Evolutionary conservation across 108 stramenopile species (phyloP), one percentile per base, ranked within the genome.

Genomic region (Skeletonema costatum): DNA sequence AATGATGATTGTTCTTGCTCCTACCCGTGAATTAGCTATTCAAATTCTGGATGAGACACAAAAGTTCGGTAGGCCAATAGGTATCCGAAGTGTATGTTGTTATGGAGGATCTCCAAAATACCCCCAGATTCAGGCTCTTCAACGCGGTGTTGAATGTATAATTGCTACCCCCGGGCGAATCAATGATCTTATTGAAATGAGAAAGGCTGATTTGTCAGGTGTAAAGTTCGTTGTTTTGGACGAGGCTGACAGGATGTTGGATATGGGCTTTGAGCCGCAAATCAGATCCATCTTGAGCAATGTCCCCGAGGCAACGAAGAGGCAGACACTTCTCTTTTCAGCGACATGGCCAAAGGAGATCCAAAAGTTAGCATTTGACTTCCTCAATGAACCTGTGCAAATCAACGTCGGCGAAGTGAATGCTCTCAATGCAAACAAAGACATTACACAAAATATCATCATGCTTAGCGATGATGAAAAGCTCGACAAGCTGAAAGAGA

Each of bases 231-330:
- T 99, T 62, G 98, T 99, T n/a, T 81, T 97, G 58, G 98, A 99
- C 75, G 98, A 99, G 86, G 98, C 98, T 31, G 79, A 86, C 38
- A 77, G 93, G 39, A 96, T 97, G 94, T 84, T 95, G 58, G 95
- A 98, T 83, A 95, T 97, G 99, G 99, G 99, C 30, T 99, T 99
- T 75, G 99, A 99, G 81, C 99, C 99, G 3, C 98, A 99, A 81
- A 99, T 99, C 84, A 93, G 99, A 17, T 92, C 92, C 68, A 98
- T 99, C 73, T 86, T 99, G 72, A 82, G 81, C 51, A 81, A 93
- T 32, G 86, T 98, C 53, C 98, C 98, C 21, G 71, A 75, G 0
- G 64, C 86, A 32, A 42, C 60, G 6, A 88, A 81, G 32, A 85
- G 97, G 33, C 98, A 99, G 85, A 99, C 98, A 5, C 81, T 98